These are phyloP conservation scores for Eleusine coracana DNA, from an alignment of 176 grass and related monocot genomes.

Conservation along the genomic window DNA sequence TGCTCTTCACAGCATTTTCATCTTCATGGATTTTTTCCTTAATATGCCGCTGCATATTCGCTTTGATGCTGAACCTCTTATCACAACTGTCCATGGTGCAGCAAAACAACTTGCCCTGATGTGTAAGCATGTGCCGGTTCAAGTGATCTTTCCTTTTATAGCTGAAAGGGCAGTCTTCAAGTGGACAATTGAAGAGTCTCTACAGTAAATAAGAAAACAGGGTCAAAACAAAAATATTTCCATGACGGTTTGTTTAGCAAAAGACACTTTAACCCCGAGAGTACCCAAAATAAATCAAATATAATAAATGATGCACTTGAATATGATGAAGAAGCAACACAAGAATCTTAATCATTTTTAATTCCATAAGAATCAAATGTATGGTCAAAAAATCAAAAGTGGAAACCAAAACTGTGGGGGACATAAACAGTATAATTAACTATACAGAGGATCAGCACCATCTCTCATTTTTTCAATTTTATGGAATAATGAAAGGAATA, in stretches of 20 bases:
- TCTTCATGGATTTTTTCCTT: constrained; percentile 59
- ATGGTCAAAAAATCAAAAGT: neutral
- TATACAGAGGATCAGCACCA: constrained; percentile 1
- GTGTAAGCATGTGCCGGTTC: constrained; percentile 61
- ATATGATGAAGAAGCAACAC: neutral
- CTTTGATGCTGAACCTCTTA: constrained; percentile 61
- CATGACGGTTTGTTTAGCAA: neutral
- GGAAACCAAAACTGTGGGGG: neutral
- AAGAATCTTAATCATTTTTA: neutral
- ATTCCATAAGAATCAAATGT: neutral
- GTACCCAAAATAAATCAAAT: neutral
- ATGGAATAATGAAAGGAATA: neutral
- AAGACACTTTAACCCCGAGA: neutral
- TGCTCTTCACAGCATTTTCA: constrained; percentile 20
- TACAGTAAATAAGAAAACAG: constrained; percentile 20
- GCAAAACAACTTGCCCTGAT: constrained; percentile 64
- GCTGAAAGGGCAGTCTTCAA: constrained; percentile 63
- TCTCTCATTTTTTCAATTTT: neutral
- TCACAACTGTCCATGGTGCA: constrained; percentile 53
- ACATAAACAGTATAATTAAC: neutral
- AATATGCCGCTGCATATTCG: constrained; percentile 60
- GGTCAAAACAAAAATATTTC: constrained; percentile 30
- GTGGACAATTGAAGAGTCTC: constrained; percentile 55
- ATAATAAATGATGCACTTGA: neutral
- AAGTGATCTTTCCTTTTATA: constrained; percentile 74